These are phyloP conservation scores for Solanum virginianum DNA, from an alignment of 257 asterid species.

Conservation along the genomic window DNA sequence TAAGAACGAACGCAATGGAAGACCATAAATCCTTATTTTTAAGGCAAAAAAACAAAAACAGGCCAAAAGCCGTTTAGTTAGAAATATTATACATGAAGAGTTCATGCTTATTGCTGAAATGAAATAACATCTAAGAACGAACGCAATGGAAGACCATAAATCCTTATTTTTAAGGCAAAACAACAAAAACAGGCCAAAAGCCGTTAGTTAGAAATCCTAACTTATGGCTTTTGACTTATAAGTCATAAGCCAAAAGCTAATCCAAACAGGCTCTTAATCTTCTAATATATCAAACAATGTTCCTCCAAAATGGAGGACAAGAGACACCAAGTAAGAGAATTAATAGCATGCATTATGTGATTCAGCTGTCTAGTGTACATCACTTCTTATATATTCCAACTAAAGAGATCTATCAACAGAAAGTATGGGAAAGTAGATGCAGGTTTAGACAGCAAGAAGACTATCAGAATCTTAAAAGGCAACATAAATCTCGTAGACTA, in stretches of 20 bases:
- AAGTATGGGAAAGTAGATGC: background rate
- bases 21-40: background rate
- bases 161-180: too few species aligned
- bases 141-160: background rate
- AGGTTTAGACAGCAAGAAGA: background rate
- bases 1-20: background rate
- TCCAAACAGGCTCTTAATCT: background rate
- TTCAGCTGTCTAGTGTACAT: background rate
- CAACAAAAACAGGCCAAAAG: too few species aligned
- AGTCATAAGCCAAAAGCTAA: too few species aligned
- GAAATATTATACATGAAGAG: background rate
- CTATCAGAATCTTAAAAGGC: background rate
- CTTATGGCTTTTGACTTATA: too few species aligned
- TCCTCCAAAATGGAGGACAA: background rate
- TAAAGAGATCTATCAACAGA: background rate
- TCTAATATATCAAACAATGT: background rate
- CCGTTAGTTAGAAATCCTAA: too few species aligned
- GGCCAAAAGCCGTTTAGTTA: too few species aligned
- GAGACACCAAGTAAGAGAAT: background rate
- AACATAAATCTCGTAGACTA: background rate
- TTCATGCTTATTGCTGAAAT: background rate
- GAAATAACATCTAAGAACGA: background rate
- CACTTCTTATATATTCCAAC: background rate
- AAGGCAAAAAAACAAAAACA: too few species aligned
- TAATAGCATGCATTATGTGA: background rate